These are phyloP conservation scores for Lotmaria passim DNA, from an alignment of 208 protist species.

Conservation along the genomic window DNA sequence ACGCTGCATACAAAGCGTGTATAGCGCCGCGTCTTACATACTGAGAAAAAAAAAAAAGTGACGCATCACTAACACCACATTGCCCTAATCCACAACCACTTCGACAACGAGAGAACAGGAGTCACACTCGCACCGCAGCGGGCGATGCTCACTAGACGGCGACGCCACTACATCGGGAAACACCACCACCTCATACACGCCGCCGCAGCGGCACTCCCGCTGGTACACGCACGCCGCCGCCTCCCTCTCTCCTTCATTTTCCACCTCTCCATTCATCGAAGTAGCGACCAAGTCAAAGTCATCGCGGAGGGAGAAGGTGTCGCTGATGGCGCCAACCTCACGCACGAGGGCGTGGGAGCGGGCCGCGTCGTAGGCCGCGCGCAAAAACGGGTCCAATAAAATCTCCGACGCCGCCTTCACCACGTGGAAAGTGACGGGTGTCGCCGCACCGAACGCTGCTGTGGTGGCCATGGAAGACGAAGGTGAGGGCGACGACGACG, in stretches of 20 bases:
- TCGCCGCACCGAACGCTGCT: not conserved
- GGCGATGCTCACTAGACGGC: not conserved
- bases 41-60: no score
- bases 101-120: slow-evolving; percentile 81
- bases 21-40: no score
- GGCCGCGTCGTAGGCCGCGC: slow-evolving; percentile 55
- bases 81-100: slow-evolving; percentile 33
- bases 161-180: slow-evolving; percentile 20
- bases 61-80: not conserved
- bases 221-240: slow-evolving; percentile 49
- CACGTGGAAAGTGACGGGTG: slow-evolving; percentile 42
- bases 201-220: slow-evolving; percentile 82
- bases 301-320: slow-evolving; percentile 52
- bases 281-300: slow-evolving; percentile 67
- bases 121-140: slow-evolving; percentile 68
- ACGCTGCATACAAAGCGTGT: no score
- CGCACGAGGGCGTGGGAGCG: slow-evolving; percentile 46
- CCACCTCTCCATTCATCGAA: slow-evolving; percentile 15
- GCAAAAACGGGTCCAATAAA: slow-evolving; percentile 63
- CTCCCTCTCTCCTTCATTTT: slow-evolving; percentile 7
- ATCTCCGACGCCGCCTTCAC: slow-evolving; percentile 76
- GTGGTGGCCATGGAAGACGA: no score
- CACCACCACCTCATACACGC: slow-evolving; percentile 67
- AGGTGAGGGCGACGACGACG: not conserved
- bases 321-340: slow-evolving; percentile 58